Evolutionary conservation across 1,284 basidiomycete species (phyloP).

Genomic region (Filobasidium uniguttulatum): DNA sequence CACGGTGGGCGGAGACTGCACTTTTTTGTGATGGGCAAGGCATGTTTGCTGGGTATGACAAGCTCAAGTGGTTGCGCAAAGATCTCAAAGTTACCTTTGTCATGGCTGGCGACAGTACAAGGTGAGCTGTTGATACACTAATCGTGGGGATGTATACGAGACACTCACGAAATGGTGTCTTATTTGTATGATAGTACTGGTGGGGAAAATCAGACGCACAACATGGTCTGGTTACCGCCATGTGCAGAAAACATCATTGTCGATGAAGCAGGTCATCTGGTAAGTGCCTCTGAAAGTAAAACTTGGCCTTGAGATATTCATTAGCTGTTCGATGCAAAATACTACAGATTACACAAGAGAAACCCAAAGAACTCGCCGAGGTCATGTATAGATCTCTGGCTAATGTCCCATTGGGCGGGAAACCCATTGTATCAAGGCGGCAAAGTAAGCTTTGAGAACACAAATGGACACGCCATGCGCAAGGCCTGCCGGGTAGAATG

Average conservation of each 20-base stretch:
- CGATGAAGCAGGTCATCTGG: slow-evolving; percentile 25
- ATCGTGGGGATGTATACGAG: neutral
- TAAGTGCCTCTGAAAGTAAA: slow-evolving; percentile 12
- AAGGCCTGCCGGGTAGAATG: too few relatives aligned
- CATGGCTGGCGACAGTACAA: slow-evolving; percentile 16
- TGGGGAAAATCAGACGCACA: slow-evolving; percentile 20
- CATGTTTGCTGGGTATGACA: slow-evolving; percentile 23
- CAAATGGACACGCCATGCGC: too few relatives aligned
- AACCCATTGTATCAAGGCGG: too few relatives aligned
- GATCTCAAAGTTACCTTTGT: slow-evolving; percentile 22
- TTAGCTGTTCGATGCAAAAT: neutral
- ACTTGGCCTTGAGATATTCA: neutral
- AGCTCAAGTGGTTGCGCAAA: slow-evolving; percentile 16
- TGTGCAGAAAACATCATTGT: slow-evolving; percentile 21
- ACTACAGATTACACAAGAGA: slow-evolving; percentile 25
- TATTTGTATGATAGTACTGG: slow-evolving; percentile 15
- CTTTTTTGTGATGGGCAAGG: slow-evolving; percentile 23
- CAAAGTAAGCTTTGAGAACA: too few relatives aligned
- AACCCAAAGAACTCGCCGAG: slow-evolving; percentile 23
- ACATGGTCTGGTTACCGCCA: slow-evolving; percentile 26
- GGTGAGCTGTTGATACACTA: slow-evolving; percentile 1
- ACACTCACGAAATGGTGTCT: too few relatives aligned
- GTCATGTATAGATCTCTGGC: slow-evolving; percentile 23
- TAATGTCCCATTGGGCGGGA: slow-evolving; percentile 14
- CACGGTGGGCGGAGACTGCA: slow-evolving; percentile 20